Conservation (phyloP, 352 stramenopile genomes). For the Globisporangium canariense region DNA sequence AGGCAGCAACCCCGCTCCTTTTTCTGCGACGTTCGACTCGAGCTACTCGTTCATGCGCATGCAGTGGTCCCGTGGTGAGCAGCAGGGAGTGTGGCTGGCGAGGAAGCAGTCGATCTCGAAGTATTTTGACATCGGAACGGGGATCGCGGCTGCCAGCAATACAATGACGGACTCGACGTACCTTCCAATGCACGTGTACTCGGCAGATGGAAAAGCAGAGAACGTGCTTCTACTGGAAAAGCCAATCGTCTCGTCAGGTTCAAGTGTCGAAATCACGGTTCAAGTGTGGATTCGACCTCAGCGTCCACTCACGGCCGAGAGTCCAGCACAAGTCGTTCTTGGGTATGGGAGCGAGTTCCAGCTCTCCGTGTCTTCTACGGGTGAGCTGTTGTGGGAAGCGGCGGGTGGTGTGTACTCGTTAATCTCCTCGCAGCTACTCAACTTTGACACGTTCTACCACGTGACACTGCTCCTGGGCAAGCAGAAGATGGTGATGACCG, state of each 20-base stretch:
- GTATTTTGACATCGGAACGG: constrained; percentile 37
- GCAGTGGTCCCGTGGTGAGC: constrained; percentile 77
- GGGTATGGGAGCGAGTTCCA: constrained; percentile 62
- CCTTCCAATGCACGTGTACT: constrained; percentile 54
- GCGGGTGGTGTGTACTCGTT: constrained; percentile 34
- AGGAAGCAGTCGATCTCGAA: constrained; percentile 29
- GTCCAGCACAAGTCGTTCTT: constrained; percentile 45
- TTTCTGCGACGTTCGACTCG: constrained; percentile 52
- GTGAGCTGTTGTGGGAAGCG: constrained; percentile 53
- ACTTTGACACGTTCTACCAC: constrained; percentile 56
- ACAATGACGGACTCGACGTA: constrained; percentile 56
- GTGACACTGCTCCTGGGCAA: constrained; percentile 52
- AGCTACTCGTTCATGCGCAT: constrained; percentile 74
- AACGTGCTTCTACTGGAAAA: constrained; percentile 67
- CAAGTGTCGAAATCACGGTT: constrained; percentile 54
- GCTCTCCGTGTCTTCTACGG: constrained; percentile 33
- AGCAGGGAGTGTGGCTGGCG: constrained; percentile 79
- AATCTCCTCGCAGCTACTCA: constrained; percentile 32
- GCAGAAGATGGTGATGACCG: constrained; percentile 32
- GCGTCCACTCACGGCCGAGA: constrained; percentile 5
- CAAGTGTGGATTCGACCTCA: constrained; percentile 67
- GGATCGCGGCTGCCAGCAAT: constrained; percentile 29
- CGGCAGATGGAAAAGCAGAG: constrained; percentile 38
- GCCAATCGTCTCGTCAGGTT: constrained; percentile 42
- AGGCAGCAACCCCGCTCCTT: constrained; percentile 75